Base-by-base conservation (phyloP, 768 basidiomycete species). In the Rhizopogon roseolus region DNA sequence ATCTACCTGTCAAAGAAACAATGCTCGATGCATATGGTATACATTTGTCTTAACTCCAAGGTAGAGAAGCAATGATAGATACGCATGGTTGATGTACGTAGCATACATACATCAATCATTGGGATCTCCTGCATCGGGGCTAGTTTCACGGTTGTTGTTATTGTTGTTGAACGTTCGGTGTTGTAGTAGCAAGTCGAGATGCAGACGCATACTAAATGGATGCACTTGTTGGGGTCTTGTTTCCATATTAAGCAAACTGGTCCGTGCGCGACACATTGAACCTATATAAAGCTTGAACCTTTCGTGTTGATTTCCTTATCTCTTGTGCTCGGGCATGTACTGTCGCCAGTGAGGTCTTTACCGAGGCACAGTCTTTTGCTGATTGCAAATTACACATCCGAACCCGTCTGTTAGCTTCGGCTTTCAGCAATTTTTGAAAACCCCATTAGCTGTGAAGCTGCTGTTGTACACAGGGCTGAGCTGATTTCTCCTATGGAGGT, bases 361-460 rank as follows among this genome's bases (percentile, higher is more conserved):
- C 89, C 86, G 90, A 92, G 87, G 84, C 85, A 85, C 83, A 87
- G 85, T 87, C 80, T 75, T 88, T 90, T 88, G 88, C 86, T 90
- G 84, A 84, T 90, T 90, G 87, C 87, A 90, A 90, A 90, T 87
- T 88, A 88, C 80, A 88, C 88, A 91, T 91, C 89, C 89, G 87
- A 89, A 90, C 87, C 71, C 88, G 86, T 90, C 88, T 86, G 81
- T 83, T 69, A 78, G 86, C 86, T 90, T 88, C 76, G 85, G 86
- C 85, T 80, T 79, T 75, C 81, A 85, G 87, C 85, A 90, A 86
- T 88, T 92, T 79, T 82, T 76, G n/a, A 6, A 39, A 39, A 39
- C 39, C 29, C 39, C 38, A n/a, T 17, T 29, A 13, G 42, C 43
- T 6, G 5, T 44, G 43, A 44, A 5, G 28, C 43, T 44, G 22